Base-by-base conservation (phyloP, 768 basidiomycete genomes). In the Macrolepiota albuminosa region DNA sequence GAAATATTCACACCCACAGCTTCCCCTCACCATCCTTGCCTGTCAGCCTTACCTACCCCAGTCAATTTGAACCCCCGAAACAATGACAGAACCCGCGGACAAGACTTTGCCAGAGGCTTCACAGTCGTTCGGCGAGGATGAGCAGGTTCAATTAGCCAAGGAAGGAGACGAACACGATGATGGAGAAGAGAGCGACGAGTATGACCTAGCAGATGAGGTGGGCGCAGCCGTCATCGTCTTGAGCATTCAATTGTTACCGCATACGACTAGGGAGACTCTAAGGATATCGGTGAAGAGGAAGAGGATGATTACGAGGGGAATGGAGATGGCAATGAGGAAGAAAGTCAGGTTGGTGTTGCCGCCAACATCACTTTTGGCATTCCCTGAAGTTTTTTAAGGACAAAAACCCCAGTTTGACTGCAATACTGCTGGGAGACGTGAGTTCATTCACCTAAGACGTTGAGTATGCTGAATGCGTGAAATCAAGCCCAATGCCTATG, bases 401-500 rank as follows among this genome's bases (percentile, higher is more conserved):
- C 47, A 63, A 53, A 24, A 36, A 46, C 31, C 14, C 46, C 24
- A 59, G 61, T 42, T 63, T 68, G 54, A 68, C 67, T 8, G 66
- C 64, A 31, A 52, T 65, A 52, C 54, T 68, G 21, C 52, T 68
- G 10, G 61, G 61, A 56, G 42, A 67, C n/a, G 67, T 67, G 59
- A 60, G 64, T 48, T 34, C 47, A 3, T 7, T 24, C 21, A 11
- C n/a, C n/a, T n/a, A 43, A 46, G 42, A 50, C 21, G 6, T 14
- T 7, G 24, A 57, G n/a, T 52, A 49, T 8, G 37, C 47, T 39
- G 43, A 57, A 36, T 29, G 14, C 2, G 18, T 40, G 9, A 40
- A 57, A 39, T 52, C 21, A 49, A 75, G 75, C 68, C 71, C 43
- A 69, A 71, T 57, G 72, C 57, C 18, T 62, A 55, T 21, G 67